Percentiles rank a stretch among this genome's conserved stretches.
Conservation (phyloP, 148 eudicot species). For the Vaccinium vitisidaea region DNA sequence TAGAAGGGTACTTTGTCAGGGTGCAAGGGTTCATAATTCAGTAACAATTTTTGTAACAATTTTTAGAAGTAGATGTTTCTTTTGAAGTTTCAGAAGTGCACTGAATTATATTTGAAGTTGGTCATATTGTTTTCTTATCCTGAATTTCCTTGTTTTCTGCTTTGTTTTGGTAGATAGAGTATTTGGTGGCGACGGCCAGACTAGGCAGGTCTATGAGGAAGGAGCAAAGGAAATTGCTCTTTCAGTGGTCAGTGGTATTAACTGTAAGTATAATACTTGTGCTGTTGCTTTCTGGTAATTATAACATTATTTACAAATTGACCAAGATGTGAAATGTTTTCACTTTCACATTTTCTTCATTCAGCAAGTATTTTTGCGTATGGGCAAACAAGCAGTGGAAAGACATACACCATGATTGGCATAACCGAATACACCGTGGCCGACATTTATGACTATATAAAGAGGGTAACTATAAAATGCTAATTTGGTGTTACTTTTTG, state of each 20-base stretch:
- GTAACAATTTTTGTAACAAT: neutral
- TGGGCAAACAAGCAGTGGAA: constrained; percentile 97
- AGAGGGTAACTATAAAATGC: constrained; percentile 33
- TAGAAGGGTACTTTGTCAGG: neutral
- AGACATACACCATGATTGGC: constrained; percentile 84
- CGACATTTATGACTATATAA: constrained; percentile 62
- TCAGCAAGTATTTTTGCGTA: constrained; percentile 85
- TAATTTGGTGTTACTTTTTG: neutral
- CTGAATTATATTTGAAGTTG: neutral
- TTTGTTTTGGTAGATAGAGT: neutral
- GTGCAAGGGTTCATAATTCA: neutral
- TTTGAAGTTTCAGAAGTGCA: neutral
- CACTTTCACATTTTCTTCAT: constrained; percentile 6
- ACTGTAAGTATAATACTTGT: constrained; percentile 46
- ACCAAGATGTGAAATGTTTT: neutral
- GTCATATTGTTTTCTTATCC: neutral
- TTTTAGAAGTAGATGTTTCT: neutral
- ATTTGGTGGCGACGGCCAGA: constrained; percentile 39
- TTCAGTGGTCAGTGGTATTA: constrained; percentile 71
- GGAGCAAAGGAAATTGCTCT: constrained; percentile 76
- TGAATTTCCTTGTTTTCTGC: neutral
- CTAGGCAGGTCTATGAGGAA: constrained; percentile 74
- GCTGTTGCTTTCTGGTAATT: neutral
- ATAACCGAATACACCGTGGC: constrained; percentile 59
- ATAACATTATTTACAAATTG: neutral